Evolutionary conservation across 1,284 basidiomycete species (phyloP), one percentile per base, ranked within the genome.

Genomic region (Cryptococcus sp.): DNA sequence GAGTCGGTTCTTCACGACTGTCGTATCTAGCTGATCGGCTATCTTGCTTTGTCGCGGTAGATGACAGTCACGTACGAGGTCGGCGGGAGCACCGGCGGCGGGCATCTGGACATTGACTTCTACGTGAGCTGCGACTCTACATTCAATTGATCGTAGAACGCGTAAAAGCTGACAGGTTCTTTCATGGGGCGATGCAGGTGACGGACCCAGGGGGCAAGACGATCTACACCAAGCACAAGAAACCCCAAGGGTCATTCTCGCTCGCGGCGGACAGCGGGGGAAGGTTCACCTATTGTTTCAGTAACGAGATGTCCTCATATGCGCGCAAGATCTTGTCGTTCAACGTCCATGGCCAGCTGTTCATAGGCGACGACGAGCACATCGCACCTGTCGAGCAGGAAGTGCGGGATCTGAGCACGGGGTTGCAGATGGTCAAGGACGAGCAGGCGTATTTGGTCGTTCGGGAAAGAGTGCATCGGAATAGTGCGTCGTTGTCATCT

Each of bases 11-110:
- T 45, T 20, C 27, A 55, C 27, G n/a, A 49, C 47, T 60, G 47
- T n/a, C 35, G 8, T 25, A 3, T 35, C 5, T 35, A 35, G 30
- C 30, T 35, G 30, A 35, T 35, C 30, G 10, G 30, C 3, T 13
- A 35, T 25, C 30, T 35, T 35, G 30, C 30, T 35, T 35, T 4
- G 6, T 38, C 25, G 27, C 6, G 60, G 15, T 75, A 98, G 92
- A 99, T 99, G 95, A 97, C 96, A 30, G 90, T 99, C 54, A 97
- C 95, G 47, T 99, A 97, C 78, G 95, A 99, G 84, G 95, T 99
- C 13, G 93, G 93, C 55, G 73, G 68, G 15, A 58, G 60, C 40
- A 61, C 64, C 3, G 90, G 91, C 22, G 94, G 95, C 30, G 96
- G 96, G 1, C 90, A 97, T 71, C 81, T 99, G 54, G 96, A 99